phyloP scores from a whole-genome alignment of 371 early-diverging fungal species.

The Mucor racemosus region DNA sequence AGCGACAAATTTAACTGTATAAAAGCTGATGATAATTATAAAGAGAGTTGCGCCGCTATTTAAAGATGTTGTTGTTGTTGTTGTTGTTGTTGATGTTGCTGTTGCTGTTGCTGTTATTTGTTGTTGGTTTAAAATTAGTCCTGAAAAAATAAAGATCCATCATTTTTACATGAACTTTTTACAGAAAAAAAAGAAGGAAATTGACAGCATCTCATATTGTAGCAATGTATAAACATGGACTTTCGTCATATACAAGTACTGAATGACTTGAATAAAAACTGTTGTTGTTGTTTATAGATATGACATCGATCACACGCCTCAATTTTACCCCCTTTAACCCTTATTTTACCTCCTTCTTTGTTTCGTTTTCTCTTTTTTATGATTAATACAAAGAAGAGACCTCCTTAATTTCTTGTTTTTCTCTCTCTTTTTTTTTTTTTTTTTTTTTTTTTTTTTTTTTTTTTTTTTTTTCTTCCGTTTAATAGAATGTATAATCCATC shows the following conservation, averaged over 20 bases:
- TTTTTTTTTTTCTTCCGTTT: too few relatives aligned
- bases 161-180: too few relatives aligned
- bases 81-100: too few relatives aligned
- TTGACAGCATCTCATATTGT: neutral
- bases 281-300: slow-evolving; percentile 5
- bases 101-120: too few relatives aligned
- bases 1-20: too few relatives aligned
- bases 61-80: too few relatives aligned
- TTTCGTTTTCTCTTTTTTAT: slow-evolving; percentile 18
- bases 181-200: neutral
- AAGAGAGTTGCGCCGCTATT: slow-evolving; percentile 5
- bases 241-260: neutral
- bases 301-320: slow-evolving; percentile 28
- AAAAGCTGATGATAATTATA: too few relatives aligned
- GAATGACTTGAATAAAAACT: too few relatives aligned
- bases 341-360: slow-evolving; percentile 30
- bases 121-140: neutral
- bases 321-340: slow-evolving; percentile 23
- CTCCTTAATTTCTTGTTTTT: slow-evolving; percentile 3
- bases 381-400: neutral
- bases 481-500: slow-evolving; percentile 14
- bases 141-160: too few relatives aligned
- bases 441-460: too few relatives aligned
- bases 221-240: neutral
- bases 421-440: slow-evolving; percentile 7